Evolutionary conservation across 805 yeast species (phyloP).

Genomic region (Sugiyamaella boreocaroliniensis): DNA sequence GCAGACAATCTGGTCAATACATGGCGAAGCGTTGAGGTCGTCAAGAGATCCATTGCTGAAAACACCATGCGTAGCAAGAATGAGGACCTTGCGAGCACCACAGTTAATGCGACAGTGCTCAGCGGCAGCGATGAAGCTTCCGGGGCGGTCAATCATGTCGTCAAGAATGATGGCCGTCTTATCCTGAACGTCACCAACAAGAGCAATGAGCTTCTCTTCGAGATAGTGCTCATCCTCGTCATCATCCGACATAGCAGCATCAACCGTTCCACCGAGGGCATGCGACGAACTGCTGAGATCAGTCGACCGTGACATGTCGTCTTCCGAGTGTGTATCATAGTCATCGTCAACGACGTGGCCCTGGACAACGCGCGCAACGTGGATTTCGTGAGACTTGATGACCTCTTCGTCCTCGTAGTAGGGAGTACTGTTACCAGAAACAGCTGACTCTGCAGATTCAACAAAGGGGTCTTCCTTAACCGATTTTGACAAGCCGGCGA

Average conservation of each 20-base stretch:
- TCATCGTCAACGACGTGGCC: conserved; percentile 96
- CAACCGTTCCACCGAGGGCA: conserved; percentile 76
- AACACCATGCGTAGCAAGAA: conserved; percentile 93
- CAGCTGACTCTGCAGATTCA: neutral
- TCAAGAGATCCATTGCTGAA: conserved; percentile 85
- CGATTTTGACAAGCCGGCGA: neutral
- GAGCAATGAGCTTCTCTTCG: conserved; percentile 81
- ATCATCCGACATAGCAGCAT: conserved; percentile 67
- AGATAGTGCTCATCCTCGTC: conserved; percentile 70
- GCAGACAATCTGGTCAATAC: conserved; percentile 86
- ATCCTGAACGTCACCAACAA: conserved; percentile 91
- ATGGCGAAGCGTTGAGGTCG: conserved; percentile 65
- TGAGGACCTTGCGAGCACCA: conserved; percentile 87
- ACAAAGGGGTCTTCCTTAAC: neutral
- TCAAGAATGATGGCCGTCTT: conserved; percentile 91
- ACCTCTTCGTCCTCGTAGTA: conserved; percentile 20
- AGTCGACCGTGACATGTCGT: conserved; percentile 2
- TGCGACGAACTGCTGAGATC: conserved; percentile 32
- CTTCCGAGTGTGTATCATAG: conserved; percentile 28
- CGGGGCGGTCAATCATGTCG: conserved; percentile 95
- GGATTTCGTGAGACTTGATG: conserved; percentile 41
- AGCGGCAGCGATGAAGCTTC: conserved; percentile 92
- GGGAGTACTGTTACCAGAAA: neutral
- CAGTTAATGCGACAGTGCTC: conserved; percentile 94
- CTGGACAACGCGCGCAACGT: conserved; percentile 90